These are phyloP conservation scores for Papiliotrema nemorosa DNA, from an alignment of 1,284 basidiomycete species.

Conservation along the genomic window DNA sequence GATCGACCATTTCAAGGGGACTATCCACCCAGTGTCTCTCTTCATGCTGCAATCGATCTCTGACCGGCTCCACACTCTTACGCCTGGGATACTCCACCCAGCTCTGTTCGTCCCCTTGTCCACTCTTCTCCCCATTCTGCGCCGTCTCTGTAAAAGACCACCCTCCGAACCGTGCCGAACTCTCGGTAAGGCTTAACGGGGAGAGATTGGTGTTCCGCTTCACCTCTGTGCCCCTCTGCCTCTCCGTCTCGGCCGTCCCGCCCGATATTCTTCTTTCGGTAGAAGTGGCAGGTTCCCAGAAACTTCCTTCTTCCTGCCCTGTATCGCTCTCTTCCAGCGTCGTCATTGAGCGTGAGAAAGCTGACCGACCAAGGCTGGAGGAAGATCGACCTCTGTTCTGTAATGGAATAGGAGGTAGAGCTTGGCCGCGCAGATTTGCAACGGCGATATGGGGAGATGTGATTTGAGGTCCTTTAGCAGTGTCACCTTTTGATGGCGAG, in stretches of 20 bases:
- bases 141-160: background rate
- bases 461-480: background rate
- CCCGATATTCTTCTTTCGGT: background rate
- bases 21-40: slow-evolving; percentile 9
- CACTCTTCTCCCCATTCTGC: background rate
- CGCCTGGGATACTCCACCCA: slow-evolving; percentile 2
- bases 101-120: slow-evolving; percentile 2
- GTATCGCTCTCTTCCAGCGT: background rate
- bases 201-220: background rate
- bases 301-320: background rate
- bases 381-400: background rate
- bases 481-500: background rate
- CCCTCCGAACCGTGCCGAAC: background rate
- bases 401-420: slow-evolving; percentile 1
- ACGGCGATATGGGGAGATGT: background rate
- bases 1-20: slow-evolving; percentile 23
- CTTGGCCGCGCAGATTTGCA: slow-evolving; percentile 2
- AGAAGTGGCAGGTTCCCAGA: too few species aligned
- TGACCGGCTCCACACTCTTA: background rate
- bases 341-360: background rate
- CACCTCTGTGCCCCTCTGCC: background rate
- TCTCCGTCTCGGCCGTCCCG: background rate
- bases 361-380: background rate
- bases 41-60: background rate
- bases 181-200: background rate